Evolutionary conservation across 2,329 filamentous ascomycete species (phyloP).

Genomic region (Massarina eburnea): DNA sequence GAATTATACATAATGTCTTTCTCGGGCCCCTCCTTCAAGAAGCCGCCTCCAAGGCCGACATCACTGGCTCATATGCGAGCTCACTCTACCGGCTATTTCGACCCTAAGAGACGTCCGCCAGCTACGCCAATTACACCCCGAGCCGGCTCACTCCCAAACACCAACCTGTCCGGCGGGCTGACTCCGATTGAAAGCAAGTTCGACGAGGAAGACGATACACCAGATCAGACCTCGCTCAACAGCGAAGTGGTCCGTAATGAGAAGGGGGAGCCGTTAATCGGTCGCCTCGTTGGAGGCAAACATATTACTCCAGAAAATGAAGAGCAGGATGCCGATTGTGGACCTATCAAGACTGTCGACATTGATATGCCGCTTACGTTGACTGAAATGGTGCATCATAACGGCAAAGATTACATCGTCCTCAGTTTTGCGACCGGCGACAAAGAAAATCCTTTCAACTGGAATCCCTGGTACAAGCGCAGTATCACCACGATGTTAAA

Average conservation of each 20-base stretch:
- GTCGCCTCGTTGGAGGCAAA: conserved; percentile 27
- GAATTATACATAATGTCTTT: not conserved
- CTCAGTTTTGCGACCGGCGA: conserved; percentile 29
- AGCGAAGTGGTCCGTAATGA: conserved; percentile 22
- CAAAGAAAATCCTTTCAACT: conserved; percentile 30
- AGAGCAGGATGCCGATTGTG: conserved; percentile 26
- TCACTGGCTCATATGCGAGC: not conserved
- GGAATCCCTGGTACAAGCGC: conserved; percentile 32
- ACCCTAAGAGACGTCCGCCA: not conserved
- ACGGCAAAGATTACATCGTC: conserved; percentile 28
- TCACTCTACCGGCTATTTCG: not conserved
- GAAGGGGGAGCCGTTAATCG: conserved; percentile 25
- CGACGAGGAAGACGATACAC: not conserved
- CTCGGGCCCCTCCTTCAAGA: not conserved
- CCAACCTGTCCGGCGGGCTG: not conserved
- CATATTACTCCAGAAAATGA: conserved; percentile 21
- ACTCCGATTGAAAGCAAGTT: not conserved
- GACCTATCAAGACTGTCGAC: conserved; percentile 26
- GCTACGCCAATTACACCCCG: not conserved
- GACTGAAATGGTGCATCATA: conserved; percentile 27
- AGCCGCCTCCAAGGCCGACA: not conserved
- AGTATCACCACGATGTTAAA: conserved; percentile 31
- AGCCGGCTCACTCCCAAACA: not conserved
- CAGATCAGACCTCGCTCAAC: conserved; percentile 6
- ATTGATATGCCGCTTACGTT: conserved; percentile 30